Percentiles rank a stretch among this genome's conserved stretches.
phyloP scores from a whole-genome alignment of 2,329 filamentous ascomycete genomes.

The Claviceps pusilla region DNA sequence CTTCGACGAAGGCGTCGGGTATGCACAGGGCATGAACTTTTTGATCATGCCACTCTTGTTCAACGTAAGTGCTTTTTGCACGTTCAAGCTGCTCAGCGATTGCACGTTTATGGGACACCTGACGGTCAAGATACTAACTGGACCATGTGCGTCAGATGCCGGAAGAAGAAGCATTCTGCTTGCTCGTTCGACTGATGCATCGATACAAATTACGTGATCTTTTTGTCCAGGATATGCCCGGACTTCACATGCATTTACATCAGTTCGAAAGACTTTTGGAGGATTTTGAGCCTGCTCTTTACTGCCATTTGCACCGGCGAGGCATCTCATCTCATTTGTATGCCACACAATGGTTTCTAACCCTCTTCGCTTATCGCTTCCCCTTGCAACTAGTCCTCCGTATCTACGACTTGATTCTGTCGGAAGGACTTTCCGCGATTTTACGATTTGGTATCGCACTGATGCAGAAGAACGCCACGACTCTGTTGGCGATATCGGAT shows the following conservation, averaged over 20 bases:
- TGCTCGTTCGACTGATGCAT: constrained; percentile 90
- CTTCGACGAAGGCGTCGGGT: constrained; percentile 86
- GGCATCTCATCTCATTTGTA: constrained; percentile 86
- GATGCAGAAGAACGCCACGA: constrained; percentile 82
- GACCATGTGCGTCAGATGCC: constrained; percentile 52
- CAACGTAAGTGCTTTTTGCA: constrained; percentile 45
- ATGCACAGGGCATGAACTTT: constrained; percentile 98
- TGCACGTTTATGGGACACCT: neutral
- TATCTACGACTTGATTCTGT: constrained; percentile 90
- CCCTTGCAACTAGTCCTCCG: constrained; percentile 89
- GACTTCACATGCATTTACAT: constrained; percentile 81
- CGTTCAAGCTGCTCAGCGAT: neutral
- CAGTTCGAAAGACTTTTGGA: constrained; percentile 91
- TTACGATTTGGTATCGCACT: constrained; percentile 87
- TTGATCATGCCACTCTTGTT: constrained; percentile 92
- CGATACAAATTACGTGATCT: constrained; percentile 86
- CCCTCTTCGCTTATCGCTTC: constrained; percentile 95
- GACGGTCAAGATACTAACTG: neutral
- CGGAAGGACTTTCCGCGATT: constrained; percentile 83
- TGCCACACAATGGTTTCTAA: constrained; percentile 97
- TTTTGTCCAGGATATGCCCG: constrained; percentile 92
- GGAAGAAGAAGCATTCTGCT: constrained; percentile 88
- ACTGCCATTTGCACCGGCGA: constrained; percentile 80
- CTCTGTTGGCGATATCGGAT: constrained; percentile 70
- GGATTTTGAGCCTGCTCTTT: constrained; percentile 83